Evolutionary conservation across 2,329 filamentous ascomycete species (phyloP).

Genomic region (Colletotrichum sp.): DNA sequence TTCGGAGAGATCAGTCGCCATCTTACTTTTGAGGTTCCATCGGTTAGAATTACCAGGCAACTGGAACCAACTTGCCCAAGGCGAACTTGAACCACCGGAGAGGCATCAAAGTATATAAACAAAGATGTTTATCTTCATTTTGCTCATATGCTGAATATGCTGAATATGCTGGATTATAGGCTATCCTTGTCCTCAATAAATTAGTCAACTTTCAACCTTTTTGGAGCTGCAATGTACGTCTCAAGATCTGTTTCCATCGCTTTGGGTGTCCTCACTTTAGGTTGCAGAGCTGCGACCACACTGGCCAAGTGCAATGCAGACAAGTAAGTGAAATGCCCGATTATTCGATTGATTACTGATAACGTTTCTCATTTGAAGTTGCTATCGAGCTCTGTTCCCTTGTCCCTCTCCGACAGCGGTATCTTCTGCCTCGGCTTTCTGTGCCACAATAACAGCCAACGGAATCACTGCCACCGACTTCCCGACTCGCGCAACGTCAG

Average conservation of each 20-base stretch:
- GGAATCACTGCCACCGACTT: constrained; percentile 24
- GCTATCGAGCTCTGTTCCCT: constrained; percentile 26
- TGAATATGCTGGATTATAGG: not conserved
- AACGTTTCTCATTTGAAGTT: not conserved
- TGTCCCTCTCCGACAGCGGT: constrained; percentile 22
- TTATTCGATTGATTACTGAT: no score
- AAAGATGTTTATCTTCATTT: not conserved
- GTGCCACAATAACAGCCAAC: constrained; percentile 24
- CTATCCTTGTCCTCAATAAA: no score
- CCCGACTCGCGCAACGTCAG: constrained; percentile 22
- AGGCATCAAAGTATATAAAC: not conserved
- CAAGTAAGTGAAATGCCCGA: not conserved
- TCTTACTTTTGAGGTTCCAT: not conserved
- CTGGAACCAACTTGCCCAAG: not conserved
- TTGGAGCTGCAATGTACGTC: not conserved
- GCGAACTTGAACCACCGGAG: not conserved
- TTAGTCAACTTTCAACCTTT: not conserved
- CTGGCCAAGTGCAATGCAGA: not conserved
- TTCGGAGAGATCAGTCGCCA: constrained; percentile 24
- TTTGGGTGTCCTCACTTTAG: not conserved
- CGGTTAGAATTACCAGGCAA: not conserved
- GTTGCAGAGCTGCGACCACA: not conserved
- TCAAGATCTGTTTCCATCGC: not conserved
- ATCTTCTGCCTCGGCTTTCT: constrained; percentile 23
- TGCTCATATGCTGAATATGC: not conserved